phyloP scores from a whole-genome alignment of 441 rosid genomes.

The Mallotus repandus region DNA sequence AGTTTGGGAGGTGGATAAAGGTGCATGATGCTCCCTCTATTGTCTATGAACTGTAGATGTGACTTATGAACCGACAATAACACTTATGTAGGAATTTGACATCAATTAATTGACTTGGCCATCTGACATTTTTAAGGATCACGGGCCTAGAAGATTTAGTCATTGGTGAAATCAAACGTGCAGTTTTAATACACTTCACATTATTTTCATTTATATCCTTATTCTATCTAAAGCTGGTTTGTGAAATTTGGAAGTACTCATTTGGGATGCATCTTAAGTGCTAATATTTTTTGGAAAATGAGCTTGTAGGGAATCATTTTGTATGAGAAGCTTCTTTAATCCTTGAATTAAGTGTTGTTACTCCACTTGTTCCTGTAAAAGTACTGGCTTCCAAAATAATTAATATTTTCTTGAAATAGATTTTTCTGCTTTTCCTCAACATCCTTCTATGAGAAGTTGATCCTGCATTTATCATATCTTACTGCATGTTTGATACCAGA shows the following conservation, averaged over 20 bases:
- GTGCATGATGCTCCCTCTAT: conserved; percentile 39
- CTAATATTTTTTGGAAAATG: not conserved
- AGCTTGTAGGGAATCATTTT: not conserved
- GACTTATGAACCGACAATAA: not conserved
- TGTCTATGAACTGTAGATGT: conserved; percentile 28
- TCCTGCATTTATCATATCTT: not conserved
- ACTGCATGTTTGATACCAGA: not conserved
- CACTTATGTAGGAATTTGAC: not conserved
- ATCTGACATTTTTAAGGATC: not conserved
- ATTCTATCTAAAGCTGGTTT: not conserved
- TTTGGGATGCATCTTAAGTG: not conserved
- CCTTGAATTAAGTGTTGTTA: not conserved
- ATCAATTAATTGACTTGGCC: not conserved
- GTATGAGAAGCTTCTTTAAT: not conserved
- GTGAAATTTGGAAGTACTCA: not conserved
- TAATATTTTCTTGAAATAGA: not conserved
- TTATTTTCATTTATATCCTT: not conserved
- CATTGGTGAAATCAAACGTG: not conserved
- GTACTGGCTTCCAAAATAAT: not conserved
- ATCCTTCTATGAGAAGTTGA: not conserved
- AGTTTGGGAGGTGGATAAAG: conserved; percentile 97
- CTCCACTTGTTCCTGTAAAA: conserved; percentile 3
- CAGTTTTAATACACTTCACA: not conserved
- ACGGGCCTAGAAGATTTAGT: not conserved
- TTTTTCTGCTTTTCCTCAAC: not conserved